Evolutionary conservation across 2,329 filamentous ascomycete species (phyloP), one percentile per base, ranked within the genome.

Genomic region (Magnaporthales sp.): DNA sequence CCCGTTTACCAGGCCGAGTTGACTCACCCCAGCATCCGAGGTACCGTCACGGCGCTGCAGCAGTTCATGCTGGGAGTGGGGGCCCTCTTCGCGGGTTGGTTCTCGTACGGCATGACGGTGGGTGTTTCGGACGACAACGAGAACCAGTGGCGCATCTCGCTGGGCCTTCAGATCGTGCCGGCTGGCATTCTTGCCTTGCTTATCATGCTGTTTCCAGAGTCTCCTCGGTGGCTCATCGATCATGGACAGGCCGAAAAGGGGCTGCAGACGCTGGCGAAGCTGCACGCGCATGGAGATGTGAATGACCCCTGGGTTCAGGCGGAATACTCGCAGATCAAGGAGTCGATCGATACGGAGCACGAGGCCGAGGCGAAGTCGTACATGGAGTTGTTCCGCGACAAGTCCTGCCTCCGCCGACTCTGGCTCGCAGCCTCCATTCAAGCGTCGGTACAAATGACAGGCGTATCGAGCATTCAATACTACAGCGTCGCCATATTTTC

Each of bases 51-150:
- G 0, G 85, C 87, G 31, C 80, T 94, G 3, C 91, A 93, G 75
- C 91, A 93, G 72, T 93, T 93, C 73, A 93, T 93, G 90, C 75
- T 94, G 65, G 91, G 91, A 1, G 84, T 94, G 30, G 91, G 91
- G 67, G 80, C 90, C 19, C 83, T 95, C 1, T 78, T 88, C 19
- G 91, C 91, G 0, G 83, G 87, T 0, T 93, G 91, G 90, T 86
- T 91, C 63, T 87, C 86, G 0, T 94, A 88, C 68, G 91, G 88
- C 61, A 79, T 51, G 24, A 62, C 22, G 27, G 27, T 62, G 9
- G 30, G 67, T 19, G 29, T 62, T 2, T 22, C 66, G 19, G 64
- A 38, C 62, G 32, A 58, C 15, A 60, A 73, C 1, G 75, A 73
- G 0, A 80, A 80, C 9, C 82, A 84, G 70, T 84, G 82, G 82